Evolutionary conservation across 345 rosid genomes (phyloP).

Genomic region (Xanthoceras sorbifolium): DNA sequence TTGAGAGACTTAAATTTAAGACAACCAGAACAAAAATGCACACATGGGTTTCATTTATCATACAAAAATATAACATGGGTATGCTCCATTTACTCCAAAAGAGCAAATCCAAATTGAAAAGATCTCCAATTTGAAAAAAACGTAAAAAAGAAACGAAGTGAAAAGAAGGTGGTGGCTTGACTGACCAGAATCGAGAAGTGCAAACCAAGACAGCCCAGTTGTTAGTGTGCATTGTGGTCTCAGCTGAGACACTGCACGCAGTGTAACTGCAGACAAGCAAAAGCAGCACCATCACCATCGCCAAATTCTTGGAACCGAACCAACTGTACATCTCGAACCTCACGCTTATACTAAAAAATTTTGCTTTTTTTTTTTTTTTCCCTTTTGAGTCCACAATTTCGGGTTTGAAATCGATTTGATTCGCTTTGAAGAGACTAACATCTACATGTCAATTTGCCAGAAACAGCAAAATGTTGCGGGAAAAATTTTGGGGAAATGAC

Average conservation of each 20-base stretch:
- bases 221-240: constrained; percentile 80
- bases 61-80: background rate
- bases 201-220: constrained; percentile 99
- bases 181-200: constrained; percentile 96
- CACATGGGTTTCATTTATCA: background rate
- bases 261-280: constrained; percentile 36
- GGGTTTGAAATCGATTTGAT: background rate
- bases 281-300: constrained; percentile 13
- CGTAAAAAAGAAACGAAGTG: background rate
- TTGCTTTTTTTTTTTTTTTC: background rate
- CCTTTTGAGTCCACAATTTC: background rate
- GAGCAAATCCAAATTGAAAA: constrained; percentile 1
- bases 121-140: background rate
- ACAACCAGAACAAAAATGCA: background rate
- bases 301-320: constrained; percentile 1
- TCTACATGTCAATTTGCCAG: background rate
- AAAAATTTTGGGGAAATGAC: background rate
- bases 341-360: too few relatives aligned
- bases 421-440: background rate
- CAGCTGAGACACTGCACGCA: constrained; percentile 45
- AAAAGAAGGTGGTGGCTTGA: background rate
- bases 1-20: background rate
- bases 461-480: background rate
- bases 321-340: constrained; percentile 20
- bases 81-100: background rate